These are phyloP conservation scores for Aspergillus pseudoviridinutans DNA, from an alignment of 2,329 filamentous ascomycete species.

Conservation along the genomic window DNA sequence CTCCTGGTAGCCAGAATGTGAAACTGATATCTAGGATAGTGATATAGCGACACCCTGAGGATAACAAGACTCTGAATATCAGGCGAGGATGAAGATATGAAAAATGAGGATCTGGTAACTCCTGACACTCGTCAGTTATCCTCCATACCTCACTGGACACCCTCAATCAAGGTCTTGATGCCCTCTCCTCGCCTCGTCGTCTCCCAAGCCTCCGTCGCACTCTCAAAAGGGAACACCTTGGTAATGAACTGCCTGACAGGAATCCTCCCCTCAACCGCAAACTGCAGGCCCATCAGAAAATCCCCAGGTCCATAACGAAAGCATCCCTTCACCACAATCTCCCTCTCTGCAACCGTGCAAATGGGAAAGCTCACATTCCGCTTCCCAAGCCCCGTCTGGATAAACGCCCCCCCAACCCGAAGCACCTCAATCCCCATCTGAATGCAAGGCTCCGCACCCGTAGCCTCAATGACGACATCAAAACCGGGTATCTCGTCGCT, in stretches of 20 bases:
- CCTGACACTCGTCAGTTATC: too few species aligned
- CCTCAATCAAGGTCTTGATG: constrained; percentile 12
- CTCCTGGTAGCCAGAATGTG: too few species aligned
- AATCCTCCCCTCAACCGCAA: constrained; percentile 28
- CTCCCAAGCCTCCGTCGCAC: constrained; percentile 29
- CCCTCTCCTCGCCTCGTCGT: constrained; percentile 14
- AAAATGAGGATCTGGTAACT: too few species aligned
- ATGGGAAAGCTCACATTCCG: constrained; percentile 37
- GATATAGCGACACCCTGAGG: too few species aligned
- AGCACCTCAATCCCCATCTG: constrained; percentile 42
- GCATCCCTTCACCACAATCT: constrained; percentile 31
- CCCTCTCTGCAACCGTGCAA: constrained; percentile 32
- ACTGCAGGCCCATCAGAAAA: constrained; percentile 36
- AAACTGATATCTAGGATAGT: too few species aligned
- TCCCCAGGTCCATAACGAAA: constrained; percentile 33
- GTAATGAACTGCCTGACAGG: constrained; percentile 25
- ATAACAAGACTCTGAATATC: too few species aligned
- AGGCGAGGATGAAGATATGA: too few species aligned
- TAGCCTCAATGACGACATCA: constrained; percentile 42
- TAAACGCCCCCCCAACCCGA: constrained; percentile 25
- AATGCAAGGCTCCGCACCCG: constrained; percentile 42
- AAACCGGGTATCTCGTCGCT: constrained; percentile 18
- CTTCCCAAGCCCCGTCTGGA: constrained; percentile 36
- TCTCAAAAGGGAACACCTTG: constrained; percentile 26
- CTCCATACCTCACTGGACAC: neutral